phyloP scores from a whole-genome alignment of 345 rosid genomes.

The Corchorus olitorius region DNA sequence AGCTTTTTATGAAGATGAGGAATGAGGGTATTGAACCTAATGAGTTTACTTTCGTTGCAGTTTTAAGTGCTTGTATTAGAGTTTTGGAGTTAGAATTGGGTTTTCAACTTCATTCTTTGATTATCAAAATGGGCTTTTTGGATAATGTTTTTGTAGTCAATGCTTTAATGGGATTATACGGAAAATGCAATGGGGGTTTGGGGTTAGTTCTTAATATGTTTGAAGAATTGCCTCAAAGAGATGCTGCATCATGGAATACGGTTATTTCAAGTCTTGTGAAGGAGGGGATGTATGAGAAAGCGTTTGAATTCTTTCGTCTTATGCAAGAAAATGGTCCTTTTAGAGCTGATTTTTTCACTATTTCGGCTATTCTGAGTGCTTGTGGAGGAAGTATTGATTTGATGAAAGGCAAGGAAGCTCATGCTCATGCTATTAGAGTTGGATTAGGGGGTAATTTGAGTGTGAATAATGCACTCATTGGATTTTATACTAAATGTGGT shows the following conservation, averaged over 20 bases:
- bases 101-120: slow-evolving; percentile 53
- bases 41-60: slow-evolving; percentile 51
- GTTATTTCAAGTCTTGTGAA: slow-evolving; percentile 63
- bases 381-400: slow-evolving; percentile 45
- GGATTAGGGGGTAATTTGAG: slow-evolving; percentile 62
- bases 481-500: slow-evolving; percentile 60
- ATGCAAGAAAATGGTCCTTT: slow-evolving; percentile 39
- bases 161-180: slow-evolving; percentile 68
- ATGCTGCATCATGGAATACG: slow-evolving; percentile 73
- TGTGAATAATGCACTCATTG: slow-evolving; percentile 64
- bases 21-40: slow-evolving; percentile 48
- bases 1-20: slow-evolving; percentile 65
- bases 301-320: slow-evolving; percentile 47
- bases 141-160: slow-evolving; percentile 58
- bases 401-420: slow-evolving; percentile 62
- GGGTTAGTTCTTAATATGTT: slow-evolving; percentile 52
- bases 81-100: slow-evolving; percentile 48
- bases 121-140: slow-evolving; percentile 39
- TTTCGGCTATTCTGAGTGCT: slow-evolving; percentile 65
- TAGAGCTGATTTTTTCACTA: slow-evolving; percentile 55
- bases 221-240: slow-evolving; percentile 68
- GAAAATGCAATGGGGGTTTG: slow-evolving; percentile 35
- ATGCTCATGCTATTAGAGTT: slow-evolving; percentile 57
- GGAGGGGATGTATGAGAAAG: slow-evolving; percentile 38
- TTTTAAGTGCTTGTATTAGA: slow-evolving; percentile 58